phyloP scores from a whole-genome alignment of 2,329 filamentous ascomycete species.

The Arthroderma sp. region DNA sequence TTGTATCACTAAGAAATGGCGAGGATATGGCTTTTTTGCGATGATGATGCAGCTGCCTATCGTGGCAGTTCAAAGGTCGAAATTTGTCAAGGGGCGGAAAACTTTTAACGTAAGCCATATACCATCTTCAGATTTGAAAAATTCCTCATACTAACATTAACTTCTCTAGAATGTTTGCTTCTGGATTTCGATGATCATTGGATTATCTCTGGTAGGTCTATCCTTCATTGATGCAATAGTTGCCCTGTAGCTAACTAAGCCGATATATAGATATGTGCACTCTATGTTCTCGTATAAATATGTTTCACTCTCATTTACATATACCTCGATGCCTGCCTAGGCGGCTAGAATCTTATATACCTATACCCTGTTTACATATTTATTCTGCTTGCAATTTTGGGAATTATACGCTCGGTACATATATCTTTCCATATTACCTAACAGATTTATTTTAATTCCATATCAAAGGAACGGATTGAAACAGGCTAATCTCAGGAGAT shows the following conservation, averaged over 20 bases:
- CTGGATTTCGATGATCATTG: conserved; percentile 84
- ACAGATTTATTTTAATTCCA: too few species aligned
- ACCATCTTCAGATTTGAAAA: background rate
- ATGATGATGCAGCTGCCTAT: conserved; percentile 98
- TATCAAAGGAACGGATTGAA: too few species aligned
- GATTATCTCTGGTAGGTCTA: conserved; percentile 56
- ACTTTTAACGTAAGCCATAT: conserved; percentile 54
- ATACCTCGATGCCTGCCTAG: background rate
- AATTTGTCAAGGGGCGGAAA: conserved; percentile 59
- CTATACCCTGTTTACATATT: background rate
- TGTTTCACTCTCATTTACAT: background rate
- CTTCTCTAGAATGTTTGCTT: conserved; percentile 58
- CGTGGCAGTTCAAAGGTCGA: conserved; percentile 75
- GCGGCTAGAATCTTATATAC: background rate
- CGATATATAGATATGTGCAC: conserved; percentile 42
- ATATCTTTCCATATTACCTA: too few species aligned
- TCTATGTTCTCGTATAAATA: conserved; percentile 45
- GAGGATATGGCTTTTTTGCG: conserved; percentile 83
- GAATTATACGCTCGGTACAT: too few species aligned
- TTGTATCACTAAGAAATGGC: conserved; percentile 91
- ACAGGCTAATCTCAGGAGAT: too few species aligned
- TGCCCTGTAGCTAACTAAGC: conserved; percentile 5
- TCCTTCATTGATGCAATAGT: conserved; percentile 9
- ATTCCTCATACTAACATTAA: background rate
- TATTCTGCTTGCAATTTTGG: too few species aligned